Evolutionary conservation across 2,329 filamentous ascomycete species (phyloP), one percentile per base, ranked within the genome.

Genomic region (Hypoxylon sp.): DNA sequence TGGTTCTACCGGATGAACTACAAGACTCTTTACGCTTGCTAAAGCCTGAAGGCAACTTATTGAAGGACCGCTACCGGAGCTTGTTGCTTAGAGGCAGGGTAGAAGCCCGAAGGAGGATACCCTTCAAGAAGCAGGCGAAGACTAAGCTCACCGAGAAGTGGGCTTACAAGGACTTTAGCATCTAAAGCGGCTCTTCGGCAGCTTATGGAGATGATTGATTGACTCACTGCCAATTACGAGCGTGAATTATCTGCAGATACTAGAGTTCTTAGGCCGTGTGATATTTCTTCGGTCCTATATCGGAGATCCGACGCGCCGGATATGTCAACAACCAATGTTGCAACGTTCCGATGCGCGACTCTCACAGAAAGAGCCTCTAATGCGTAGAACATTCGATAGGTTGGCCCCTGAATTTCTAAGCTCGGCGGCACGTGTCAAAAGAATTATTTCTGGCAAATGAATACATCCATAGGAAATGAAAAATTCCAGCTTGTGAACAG

Each of bases 11-110:
- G 43, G 89, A 98, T 81, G 89, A 99, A 83, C 80, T 96, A 75
- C 86, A 97, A 80, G 88, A 97, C 76, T 90, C 93, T 53, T 81
- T 98, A 75, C 81, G 96, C 76, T 80, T 94, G 76, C 81, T 97
- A 71, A 97, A 95, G 80, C 96, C 96, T 0, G 96, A 99, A 80
- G 96, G 96, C n/a, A 98, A 98, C 77, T 83, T 98, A 41, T 84
- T 99, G 73, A 93, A 93, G 73, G 96, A 99, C 76, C 87, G 96
- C 55, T 98, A 97, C 83, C 86, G 96, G 68, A 98, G 89, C 79
- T 85, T 98, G 81, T 84, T 98, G 69, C 87, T 98, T 34, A 89
- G 94, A 69, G 96, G 96, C 65, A 97, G 96, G 82, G 82, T 99
- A 67, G 96, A 99, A 84, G 87, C 88, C 53, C 87, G 96, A 74